Conservation (phyloP, 148 eudicot species). For the Rhododendron griersonianum region DNA sequence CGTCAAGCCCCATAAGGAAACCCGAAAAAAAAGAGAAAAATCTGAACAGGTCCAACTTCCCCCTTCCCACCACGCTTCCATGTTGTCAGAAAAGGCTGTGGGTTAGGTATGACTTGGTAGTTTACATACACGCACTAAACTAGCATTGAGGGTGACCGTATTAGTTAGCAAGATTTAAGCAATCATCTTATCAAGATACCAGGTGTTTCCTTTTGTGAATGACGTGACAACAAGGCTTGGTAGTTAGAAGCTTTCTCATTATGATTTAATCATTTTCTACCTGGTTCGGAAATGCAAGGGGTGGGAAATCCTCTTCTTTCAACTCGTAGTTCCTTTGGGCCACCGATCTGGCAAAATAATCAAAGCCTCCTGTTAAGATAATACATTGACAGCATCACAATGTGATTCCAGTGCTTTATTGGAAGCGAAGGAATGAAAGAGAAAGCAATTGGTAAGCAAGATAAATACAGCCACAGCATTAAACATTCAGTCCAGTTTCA, state of each 20-base stretch:
- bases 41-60: constrained; percentile 5
- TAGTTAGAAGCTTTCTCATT: constrained; percentile 12
- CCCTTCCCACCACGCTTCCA: neutral
- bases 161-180: neutral
- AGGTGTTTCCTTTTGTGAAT: constrained; percentile 1
- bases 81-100: neutral
- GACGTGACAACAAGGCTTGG: constrained; percentile 10
- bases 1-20: neutral
- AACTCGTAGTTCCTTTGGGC: constrained; percentile 29
- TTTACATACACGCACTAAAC: constrained; percentile 11
- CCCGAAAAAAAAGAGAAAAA: neutral
- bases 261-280: constrained; percentile 10
- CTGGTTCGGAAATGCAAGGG: constrained; percentile 19
- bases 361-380: constrained; percentile 58
- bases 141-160: neutral
- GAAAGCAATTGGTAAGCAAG: neutral
- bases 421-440: neutral
- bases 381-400: constrained; percentile 17
- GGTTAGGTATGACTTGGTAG: constrained; percentile 10
- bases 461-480: neutral
- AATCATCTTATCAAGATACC: neutral
- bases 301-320: constrained; percentile 34
- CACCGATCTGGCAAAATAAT: constrained; percentile 39
- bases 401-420: constrained; percentile 3
- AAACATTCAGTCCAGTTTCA: neutral